These are phyloP conservation scores for Secale cereale DNA, from an alignment of 176 grass and related monocot genomes.

Conservation along the genomic window DNA sequence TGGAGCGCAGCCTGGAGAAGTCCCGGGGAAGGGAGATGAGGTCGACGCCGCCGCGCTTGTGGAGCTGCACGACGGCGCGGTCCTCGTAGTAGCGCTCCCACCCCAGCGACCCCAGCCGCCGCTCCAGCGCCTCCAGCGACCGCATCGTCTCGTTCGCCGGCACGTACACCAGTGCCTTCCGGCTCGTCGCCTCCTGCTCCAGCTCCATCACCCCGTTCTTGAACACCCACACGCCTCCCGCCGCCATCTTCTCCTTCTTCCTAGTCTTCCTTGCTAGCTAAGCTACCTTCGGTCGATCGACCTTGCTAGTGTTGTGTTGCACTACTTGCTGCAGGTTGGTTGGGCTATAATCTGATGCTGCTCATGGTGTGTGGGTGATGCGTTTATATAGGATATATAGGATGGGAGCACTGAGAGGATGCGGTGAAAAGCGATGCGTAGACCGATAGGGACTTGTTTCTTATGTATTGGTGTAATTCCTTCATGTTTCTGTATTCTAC, in stretches of 20 bases:
- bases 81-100: slow-evolving; percentile 94
- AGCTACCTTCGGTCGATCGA: too few species aligned
- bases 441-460: too few species aligned
- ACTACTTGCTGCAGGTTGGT: neutral
- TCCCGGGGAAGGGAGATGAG: too few species aligned
- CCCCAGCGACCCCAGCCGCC: slow-evolving; percentile 51
- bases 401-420: too few species aligned
- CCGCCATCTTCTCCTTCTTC: slow-evolving; percentile 24
- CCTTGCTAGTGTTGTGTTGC: neutral
- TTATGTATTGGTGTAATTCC: too few species aligned
- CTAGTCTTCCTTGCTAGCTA: too few species aligned
- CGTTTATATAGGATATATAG: neutral
- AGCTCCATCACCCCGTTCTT: slow-evolving; percentile 67
- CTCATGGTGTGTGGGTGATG: neutral
- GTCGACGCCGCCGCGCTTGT: neutral
- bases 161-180: slow-evolving; percentile 56
- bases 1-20: slow-evolving; percentile 61
- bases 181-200: slow-evolving; percentile 19
- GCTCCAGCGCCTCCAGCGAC: slow-evolving; percentile 61
- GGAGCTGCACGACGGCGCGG: slow-evolving; percentile 58
- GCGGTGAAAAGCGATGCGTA: too few species aligned
- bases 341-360: neutral
- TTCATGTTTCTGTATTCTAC: too few species aligned
- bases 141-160: slow-evolving; percentile 69
- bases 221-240: slow-evolving; percentile 80